A percentile compares a stretch with the other conserved stretches of the same genome.
Evolutionary conservation across 306 rosid genomes (phyloP).

Genomic region (Astragalus membranaceus): DNA sequence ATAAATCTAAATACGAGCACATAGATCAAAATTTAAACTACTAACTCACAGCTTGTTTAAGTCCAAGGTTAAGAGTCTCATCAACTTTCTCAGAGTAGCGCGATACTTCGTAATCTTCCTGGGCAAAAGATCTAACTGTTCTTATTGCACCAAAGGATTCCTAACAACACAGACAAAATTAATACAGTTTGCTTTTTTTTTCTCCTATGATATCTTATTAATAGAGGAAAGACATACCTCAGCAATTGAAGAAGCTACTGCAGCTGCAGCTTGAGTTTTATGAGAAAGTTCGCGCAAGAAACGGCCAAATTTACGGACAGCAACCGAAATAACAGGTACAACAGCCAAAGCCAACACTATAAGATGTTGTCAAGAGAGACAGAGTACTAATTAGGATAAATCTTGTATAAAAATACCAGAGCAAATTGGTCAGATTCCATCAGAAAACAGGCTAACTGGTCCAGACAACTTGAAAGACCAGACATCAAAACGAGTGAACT

Average conservation of each 20-base stretch:
- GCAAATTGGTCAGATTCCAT: background rate
- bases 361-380: background rate
- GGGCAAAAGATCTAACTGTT: constrained; percentile 79
- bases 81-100: constrained; percentile 75
- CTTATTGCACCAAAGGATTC: constrained; percentile 85
- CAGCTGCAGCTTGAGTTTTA: constrained; percentile 84
- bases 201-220: background rate
- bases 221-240: constrained; percentile 40
- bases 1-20: background rate
- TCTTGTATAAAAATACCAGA: background rate
- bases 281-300: constrained; percentile 77
- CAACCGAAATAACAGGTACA: constrained; percentile 68
- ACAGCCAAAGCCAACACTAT: constrained; percentile 71
- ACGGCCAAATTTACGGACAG: constrained; percentile 72
- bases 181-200: constrained; percentile 6
- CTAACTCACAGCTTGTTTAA: constrained; percentile 73
- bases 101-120: constrained; percentile 52
- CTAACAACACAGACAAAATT: constrained; percentile 28
- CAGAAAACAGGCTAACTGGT: background rate
- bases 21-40: constrained; percentile 1
- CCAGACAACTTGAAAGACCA: background rate
- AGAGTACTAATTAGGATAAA: constrained; percentile 14
- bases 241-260: constrained; percentile 72
- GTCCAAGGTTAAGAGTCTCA: constrained; percentile 66
- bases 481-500: background rate